These are phyloP conservation scores for Fomitopsis pinicola DNA, from an alignment of 1,284 basidiomycete species.

Conservation along the genomic window DNA sequence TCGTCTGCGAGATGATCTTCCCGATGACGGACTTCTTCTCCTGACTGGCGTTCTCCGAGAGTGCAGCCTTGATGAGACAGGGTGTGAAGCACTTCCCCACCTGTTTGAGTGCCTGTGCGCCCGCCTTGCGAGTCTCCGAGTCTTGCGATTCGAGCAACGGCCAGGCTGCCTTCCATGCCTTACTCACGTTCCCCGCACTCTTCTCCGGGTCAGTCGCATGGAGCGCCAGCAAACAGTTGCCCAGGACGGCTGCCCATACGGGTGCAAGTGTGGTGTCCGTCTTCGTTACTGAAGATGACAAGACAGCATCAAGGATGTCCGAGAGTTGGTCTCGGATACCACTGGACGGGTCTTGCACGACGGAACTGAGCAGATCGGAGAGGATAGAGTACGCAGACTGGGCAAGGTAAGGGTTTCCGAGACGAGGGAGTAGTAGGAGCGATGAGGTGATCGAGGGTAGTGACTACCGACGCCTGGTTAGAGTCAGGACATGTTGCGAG, in stretches of 20 bases:
- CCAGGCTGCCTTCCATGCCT: slow-evolving; percentile 79
- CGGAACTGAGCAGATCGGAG: slow-evolving; percentile 65
- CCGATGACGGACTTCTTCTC: slow-evolving; percentile 55
- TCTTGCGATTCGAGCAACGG: slow-evolving; percentile 66
- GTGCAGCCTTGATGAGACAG: slow-evolving; percentile 51
- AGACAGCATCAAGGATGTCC: slow-evolving; percentile 67
- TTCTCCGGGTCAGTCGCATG: slow-evolving; percentile 42
- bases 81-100: slow-evolving; percentile 70
- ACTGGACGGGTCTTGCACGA: slow-evolving; percentile 42
- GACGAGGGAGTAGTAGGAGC: slow-evolving; percentile 74
- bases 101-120: slow-evolving; percentile 58
- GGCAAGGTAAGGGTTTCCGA: slow-evolving; percentile 83
- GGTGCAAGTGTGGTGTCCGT: slow-evolving; percentile 57
- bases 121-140: slow-evolving; percentile 51
- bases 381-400: slow-evolving; percentile 80
- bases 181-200: slow-evolving; percentile 50
- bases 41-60: slow-evolving; percentile 35
- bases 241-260: slow-evolving; percentile 73
- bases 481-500: slow-evolving; percentile 11
- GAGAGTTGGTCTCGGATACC: slow-evolving; percentile 56
- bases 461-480: slow-evolving; percentile 40
- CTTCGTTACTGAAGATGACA: slow-evolving; percentile 71
- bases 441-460: slow-evolving; percentile 64
- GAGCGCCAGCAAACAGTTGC: slow-evolving; percentile 63
- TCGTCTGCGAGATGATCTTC: slow-evolving; percentile 58